A percentile compares a stretch with the other conserved stretches of the same genome.
phyloP scores from a whole-genome alignment of 345 rosid genomes.

The Murraya koenigii region DNA sequence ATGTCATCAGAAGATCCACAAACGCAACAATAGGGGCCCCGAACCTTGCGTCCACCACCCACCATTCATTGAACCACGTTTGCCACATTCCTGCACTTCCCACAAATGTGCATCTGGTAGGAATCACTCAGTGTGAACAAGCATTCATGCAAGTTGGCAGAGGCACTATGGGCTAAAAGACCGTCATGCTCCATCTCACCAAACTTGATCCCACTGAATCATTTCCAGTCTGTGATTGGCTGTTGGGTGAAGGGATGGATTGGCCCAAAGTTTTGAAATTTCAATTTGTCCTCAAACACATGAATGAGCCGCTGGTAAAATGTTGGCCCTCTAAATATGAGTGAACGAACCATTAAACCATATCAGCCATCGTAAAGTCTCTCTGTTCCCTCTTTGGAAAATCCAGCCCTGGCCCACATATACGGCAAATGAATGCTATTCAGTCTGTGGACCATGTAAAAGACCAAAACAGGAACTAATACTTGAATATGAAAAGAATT shows the following conservation, averaged over 20 bases:
- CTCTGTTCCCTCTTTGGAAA: constrained; percentile 82
- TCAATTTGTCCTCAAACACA: constrained; percentile 91
- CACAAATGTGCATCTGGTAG: constrained; percentile 74
- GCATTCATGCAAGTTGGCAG: constrained; percentile 77
- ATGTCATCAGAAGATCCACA: constrained; percentile 61
- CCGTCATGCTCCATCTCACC: constrained; percentile 96
- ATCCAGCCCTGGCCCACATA: constrained; percentile 62
- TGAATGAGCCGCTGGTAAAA: constrained; percentile 87
- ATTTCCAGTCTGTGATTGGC: constrained; percentile 85
- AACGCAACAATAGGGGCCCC: constrained; percentile 70
- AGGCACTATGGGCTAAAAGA: constrained; percentile 83
- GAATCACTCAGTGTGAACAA: constrained; percentile 74
- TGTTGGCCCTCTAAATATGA: constrained; percentile 85
- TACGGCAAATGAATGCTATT: background rate
- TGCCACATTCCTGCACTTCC: constrained; percentile 52
- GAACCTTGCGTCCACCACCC: constrained; percentile 59
- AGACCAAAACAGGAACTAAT: background rate
- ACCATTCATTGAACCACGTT: constrained; percentile 65
- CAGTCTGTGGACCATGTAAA: background rate
- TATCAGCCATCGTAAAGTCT: constrained; percentile 76
- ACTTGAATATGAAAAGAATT: background rate
- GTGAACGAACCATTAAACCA: constrained; percentile 65
- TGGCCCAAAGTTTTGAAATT: constrained; percentile 85
- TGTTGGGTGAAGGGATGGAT: constrained; percentile 92
- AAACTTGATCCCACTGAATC: constrained; percentile 84